Evolutionary conservation across 164 flowering plant genomes (phyloP).

Genomic region (Vitis vinifera): ASM3070453v1 NC_081821.1:1278501-1279000

Average conservation of each 20-base stretch:
- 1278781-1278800: background rate
- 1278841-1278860: no score
- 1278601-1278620: background rate
- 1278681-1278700: constrained; percentile 9
- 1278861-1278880: no score
- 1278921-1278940: constrained; percentile 10
- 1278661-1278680: background rate
- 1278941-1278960: constrained; percentile 20
- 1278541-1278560: background rate
- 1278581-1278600: background rate
- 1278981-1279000: background rate
- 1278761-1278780: background rate
- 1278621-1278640: background rate
- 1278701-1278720: constrained; percentile 3
- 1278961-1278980: background rate
- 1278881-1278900: no score
- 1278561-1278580: background rate
- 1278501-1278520: background rate
- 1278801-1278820: background rate
- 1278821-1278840: no score
- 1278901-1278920: background rate
- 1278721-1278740: background rate
- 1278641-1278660: background rate
- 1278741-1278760: background rate
- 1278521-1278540: background rate